Conservation (phyloP, 2,329 filamentous ascomycete genomes). For the Exophiala viscosa region DNA sequence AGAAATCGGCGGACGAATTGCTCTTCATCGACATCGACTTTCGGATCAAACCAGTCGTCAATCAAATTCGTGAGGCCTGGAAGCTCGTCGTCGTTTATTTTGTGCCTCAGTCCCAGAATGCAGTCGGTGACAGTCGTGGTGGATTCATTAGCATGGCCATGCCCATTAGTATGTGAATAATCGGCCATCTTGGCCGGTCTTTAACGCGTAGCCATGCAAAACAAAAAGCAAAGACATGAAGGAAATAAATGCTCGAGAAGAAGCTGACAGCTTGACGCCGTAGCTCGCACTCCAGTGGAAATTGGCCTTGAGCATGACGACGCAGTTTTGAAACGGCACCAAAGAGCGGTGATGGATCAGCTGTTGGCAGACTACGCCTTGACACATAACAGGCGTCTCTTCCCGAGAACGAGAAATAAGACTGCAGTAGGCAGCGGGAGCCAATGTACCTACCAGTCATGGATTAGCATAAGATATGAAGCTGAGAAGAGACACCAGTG, state of each 20-base stretch:
- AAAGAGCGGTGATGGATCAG: constrained; percentile 2
- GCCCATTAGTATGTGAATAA: constrained; percentile 7
- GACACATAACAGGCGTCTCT: not conserved
- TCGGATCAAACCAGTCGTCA: constrained; percentile 21
- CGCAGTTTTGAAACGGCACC: not conserved
- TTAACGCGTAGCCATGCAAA: constrained; percentile 2
- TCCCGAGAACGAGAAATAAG: not conserved
- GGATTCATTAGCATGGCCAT: constrained; percentile 19
- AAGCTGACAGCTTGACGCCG: not conserved
- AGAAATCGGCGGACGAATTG: constrained; percentile 21
- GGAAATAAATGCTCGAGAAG: not conserved
- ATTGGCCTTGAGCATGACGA: constrained; percentile 2
- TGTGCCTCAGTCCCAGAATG: constrained; percentile 17
- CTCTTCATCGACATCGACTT: constrained; percentile 19
- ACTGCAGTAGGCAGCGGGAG: constrained; percentile 9
- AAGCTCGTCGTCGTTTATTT: constrained; percentile 17
- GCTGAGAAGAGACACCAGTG: not conserved
- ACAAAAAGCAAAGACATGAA: not conserved
- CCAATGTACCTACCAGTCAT: constrained; percentile 1
- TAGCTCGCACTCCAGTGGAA: not conserved
- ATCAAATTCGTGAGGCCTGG: constrained; percentile 18
- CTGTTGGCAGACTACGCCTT: constrained; percentile 2
- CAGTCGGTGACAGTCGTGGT: constrained; percentile 21
- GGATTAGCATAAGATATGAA: not conserved
- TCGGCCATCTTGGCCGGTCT: constrained; percentile 12